A percentile compares a stretch with the other conserved stretches of the same genome.
Evolutionary conservation across 108 stramenopile species (phyloP).

Genomic region (Nitzschia sp.): DNA sequence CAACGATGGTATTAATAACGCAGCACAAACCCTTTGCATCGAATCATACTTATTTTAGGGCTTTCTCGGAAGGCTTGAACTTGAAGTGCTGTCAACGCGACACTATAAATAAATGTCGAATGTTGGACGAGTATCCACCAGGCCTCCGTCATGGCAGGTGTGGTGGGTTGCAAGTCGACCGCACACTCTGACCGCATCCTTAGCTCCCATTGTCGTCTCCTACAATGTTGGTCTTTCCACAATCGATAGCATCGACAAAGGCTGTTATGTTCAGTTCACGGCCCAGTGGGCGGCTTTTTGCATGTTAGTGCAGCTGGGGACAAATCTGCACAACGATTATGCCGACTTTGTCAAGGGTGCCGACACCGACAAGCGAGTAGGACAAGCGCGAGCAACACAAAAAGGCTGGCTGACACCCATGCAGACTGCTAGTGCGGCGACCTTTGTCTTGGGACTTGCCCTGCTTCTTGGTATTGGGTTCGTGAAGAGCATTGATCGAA

Average conservation of each 20-base stretch:
- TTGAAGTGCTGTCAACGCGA: too few relatives aligned
- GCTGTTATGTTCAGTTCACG: conserved; percentile 11
- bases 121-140: background rate
- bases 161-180: conserved; percentile 83
- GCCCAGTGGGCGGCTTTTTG: conserved; percentile 47
- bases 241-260: conserved; percentile 3
- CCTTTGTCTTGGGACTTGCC: conserved; percentile 41
- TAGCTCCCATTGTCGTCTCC: conserved; percentile 74
- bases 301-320: conserved; percentile 78
- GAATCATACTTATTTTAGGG: too few relatives aligned
- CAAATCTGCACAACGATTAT: conserved; percentile 92
- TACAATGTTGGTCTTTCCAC: conserved; percentile 21
- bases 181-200: conserved; percentile 85
- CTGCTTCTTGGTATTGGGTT: conserved; percentile 54
- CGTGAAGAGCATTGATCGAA: background rate
- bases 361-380: conserved; percentile 75
- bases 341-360: conserved; percentile 90
- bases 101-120: too few relatives aligned
- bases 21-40: too few relatives aligned
- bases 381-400: conserved; percentile 89
- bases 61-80: too few relatives aligned
- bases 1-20: too few relatives aligned
- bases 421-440: conserved; percentile 66
- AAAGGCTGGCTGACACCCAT: conserved; percentile 85
- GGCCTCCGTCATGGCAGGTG: conserved; percentile 72